Evolutionary conservation across 2,329 filamentous ascomycete genomes (phyloP).

Genomic region (Pseudogymnoascus sp.): DNA sequence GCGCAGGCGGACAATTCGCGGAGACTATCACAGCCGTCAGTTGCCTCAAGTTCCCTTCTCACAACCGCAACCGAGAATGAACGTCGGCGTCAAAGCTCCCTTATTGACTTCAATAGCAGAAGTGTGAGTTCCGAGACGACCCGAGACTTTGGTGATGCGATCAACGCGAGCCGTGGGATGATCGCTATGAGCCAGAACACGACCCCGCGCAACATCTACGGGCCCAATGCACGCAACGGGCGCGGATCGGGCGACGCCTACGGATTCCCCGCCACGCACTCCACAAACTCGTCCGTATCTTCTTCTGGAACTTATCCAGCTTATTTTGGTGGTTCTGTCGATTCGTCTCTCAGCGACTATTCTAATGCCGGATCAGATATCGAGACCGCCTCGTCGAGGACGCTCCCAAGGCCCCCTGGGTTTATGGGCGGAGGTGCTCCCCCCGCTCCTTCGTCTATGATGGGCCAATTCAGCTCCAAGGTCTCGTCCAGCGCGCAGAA

Average conservation of each 20-base stretch:
- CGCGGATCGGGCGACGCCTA: constrained; percentile 79
- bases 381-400: constrained; percentile 52
- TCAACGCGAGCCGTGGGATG: constrained; percentile 92
- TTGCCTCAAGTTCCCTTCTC: constrained; percentile 46
- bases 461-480: constrained; percentile 97
- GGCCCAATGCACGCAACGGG: constrained; percentile 49
- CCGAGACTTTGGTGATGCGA: constrained; percentile 74
- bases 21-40: constrained; percentile 81
- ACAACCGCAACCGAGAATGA: constrained; percentile 21
- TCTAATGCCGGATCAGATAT: constrained; percentile 84
- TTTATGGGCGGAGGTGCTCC: constrained; percentile 50
- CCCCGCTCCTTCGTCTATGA: constrained; percentile 91
- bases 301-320: constrained; percentile 70
- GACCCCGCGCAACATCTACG: constrained; percentile 85
- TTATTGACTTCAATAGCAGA: constrained; percentile 57
- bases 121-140: constrained; percentile 49
- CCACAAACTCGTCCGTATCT: constrained; percentile 83
- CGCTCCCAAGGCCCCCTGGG: constrained; percentile 32
- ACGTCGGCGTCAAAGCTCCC: constrained; percentile 48
- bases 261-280: constrained; percentile 79
- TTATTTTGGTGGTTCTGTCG: constrained; percentile 79
- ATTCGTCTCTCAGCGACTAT: constrained; percentile 84
- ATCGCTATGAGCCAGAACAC: constrained; percentile 93
- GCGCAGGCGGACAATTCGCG: constrained; percentile 48
- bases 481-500: constrained; percentile 93